These are phyloP conservation scores for Colletotrichum phormii DNA, from an alignment of 2,329 filamentous ascomycete species.

Conservation along the genomic window DNA sequence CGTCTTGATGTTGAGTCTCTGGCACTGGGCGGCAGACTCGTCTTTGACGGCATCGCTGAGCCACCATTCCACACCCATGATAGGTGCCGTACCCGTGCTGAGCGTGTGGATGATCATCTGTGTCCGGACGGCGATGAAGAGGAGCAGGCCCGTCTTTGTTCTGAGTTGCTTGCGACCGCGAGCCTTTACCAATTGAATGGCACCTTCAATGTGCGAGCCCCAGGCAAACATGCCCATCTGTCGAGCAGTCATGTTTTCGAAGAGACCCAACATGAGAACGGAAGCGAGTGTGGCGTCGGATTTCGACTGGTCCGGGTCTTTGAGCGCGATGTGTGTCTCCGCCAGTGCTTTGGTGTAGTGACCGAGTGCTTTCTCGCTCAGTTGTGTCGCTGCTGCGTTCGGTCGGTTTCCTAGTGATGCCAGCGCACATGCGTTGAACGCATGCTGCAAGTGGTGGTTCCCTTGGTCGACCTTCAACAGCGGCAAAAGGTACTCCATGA, in stretches of 20 bases:
- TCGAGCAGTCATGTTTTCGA: constrained; percentile 58
- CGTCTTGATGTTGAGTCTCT: constrained; percentile 64
- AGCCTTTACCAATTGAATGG: constrained; percentile 69
- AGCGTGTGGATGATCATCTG: constrained; percentile 72
- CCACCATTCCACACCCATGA: constrained; percentile 71
- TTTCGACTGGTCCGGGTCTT: constrained; percentile 59
- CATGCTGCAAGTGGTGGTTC: constrained; percentile 62
- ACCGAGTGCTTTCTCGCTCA: constrained; percentile 56
- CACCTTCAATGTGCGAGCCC: constrained; percentile 73
- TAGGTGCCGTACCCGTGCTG: constrained; percentile 62
- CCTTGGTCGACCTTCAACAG: constrained; percentile 59
- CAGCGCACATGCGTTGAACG: constrained; percentile 70
- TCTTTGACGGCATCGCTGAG: constrained; percentile 64
- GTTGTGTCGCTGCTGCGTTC: constrained; percentile 46
- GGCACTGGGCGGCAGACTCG: constrained; percentile 58
- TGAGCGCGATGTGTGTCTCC: constrained; percentile 63
- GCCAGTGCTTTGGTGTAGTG: constrained; percentile 68
- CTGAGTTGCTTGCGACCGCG: constrained; percentile 66
- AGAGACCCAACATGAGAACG: constrained; percentile 70
- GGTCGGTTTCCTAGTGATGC: constrained; percentile 67
- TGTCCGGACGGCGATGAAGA: constrained; percentile 70
- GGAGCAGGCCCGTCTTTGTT: constrained; percentile 63
- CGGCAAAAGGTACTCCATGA: constrained; percentile 69
- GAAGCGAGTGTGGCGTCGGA: constrained; percentile 70
- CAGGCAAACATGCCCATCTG: constrained; percentile 55